Conservation (phyloP, 2,329 filamentous ascomycete species). For the Fusarium beomiforme region DNA sequence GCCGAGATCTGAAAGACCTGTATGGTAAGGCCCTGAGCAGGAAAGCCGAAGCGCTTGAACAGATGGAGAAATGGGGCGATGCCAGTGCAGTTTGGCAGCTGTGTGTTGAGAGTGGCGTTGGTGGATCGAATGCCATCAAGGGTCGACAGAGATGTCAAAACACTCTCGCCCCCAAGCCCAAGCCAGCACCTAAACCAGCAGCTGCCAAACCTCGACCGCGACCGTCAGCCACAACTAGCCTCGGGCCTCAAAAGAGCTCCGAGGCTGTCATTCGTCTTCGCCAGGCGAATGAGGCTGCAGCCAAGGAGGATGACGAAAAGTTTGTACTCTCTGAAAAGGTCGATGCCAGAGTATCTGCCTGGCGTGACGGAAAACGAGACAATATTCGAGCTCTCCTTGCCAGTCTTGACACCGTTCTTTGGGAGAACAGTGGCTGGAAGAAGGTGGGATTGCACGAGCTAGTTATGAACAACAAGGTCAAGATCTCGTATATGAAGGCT, state of each 20-base stretch:
- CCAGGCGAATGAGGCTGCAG: conserved; percentile 85
- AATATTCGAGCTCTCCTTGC: conserved; percentile 89
- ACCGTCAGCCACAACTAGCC: conserved; percentile 53
- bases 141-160: conserved; percentile 91
- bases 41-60: conserved; percentile 94
- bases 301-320: conserved; percentile 89
- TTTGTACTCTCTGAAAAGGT: conserved; percentile 89
- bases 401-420: conserved; percentile 88
- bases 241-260: conserved; percentile 62
- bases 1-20: conserved; percentile 90
- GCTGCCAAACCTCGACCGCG: conserved; percentile 58
- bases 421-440: conserved; percentile 95
- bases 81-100: conserved; percentile 82
- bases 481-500: conserved; percentile 98
- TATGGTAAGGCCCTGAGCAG: conserved; percentile 93
- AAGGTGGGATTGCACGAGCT: conserved; percentile 95
- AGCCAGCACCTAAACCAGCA: conserved; percentile 55
- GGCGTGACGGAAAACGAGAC: conserved; percentile 92
- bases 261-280: conserved; percentile 86
- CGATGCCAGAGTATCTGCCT: conserved; percentile 79
- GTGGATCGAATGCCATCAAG: conserved; percentile 84
- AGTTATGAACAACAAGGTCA: conserved; percentile 93
- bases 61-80: conserved; percentile 93
- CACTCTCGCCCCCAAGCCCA: conserved; percentile 77
- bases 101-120: conserved; percentile 85